Evolutionary conservation across 768 basidiomycete genomes (phyloP), one percentile per base, ranked within the genome.

Genomic region (Sarcomyxa edulis): DNA sequence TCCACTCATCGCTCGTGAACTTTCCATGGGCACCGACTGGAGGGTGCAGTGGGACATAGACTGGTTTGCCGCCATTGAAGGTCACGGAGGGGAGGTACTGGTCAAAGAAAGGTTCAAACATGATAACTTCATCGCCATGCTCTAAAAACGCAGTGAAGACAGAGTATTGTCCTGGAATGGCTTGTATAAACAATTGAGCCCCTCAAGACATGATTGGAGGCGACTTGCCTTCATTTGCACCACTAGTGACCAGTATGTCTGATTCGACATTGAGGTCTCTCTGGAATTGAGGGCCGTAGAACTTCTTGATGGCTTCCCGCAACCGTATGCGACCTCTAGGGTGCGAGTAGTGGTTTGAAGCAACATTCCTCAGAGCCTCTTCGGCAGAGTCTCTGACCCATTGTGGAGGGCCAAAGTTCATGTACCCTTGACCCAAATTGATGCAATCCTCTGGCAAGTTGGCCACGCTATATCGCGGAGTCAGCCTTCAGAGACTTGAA

Each of bases 51-150:
- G 96, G 95, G 7, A 99, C 92, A 55, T 89, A 97, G 32, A 97
- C 83, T 9, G 94, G 92, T 45, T 77, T 81, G 31, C 92, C 95
- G 21, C 88, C 89, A 51, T 95, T 93, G 76, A 97, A 96, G 20
- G 84, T 86, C 37, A 95, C 84, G 5, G 88, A 90, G 16, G 93
- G 85, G 36, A 93, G 73, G 59, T 93, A 95, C 58, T 97, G 94
- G 55, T 97, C 94, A 55, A 96, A 97, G 71, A 91, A 96, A 2
- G 94, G 95, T 62, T 98, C 96, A 54, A 98, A 94, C 77, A 97
- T 83, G 61, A 99, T 95, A 46, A 98, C 95, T 60, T 99, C 96
- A 53, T 98, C 96, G 3, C 86, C 95, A 25, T 76, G 72, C 45
- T 97, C 84, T 26, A 96, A 62, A 65, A 95, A 97, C 0, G 96